Conservation (phyloP, 257 asterid species). For the Penstemon barbatus region DNA sequence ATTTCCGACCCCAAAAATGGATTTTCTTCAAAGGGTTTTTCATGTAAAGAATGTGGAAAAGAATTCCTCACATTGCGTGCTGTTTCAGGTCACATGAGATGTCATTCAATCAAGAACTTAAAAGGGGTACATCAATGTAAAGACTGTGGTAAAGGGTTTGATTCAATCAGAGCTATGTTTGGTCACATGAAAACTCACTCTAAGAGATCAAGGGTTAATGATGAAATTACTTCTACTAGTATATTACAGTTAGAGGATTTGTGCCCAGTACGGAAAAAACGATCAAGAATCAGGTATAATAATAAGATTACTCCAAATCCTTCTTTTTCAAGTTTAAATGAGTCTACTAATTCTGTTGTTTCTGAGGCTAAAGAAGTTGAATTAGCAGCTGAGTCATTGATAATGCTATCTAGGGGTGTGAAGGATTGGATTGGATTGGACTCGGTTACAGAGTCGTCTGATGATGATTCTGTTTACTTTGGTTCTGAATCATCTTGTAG, state of each 20-base stretch:
- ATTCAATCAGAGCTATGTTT: slow-evolving; percentile 65
- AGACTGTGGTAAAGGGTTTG: slow-evolving; percentile 68
- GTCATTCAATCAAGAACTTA: slow-evolving; percentile 51
- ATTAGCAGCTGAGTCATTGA: slow-evolving; percentile 63
- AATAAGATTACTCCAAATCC: slow-evolving; percentile 24
- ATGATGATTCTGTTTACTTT: slow-evolving; percentile 32
- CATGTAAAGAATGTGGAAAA: slow-evolving; percentile 67
- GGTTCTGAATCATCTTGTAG: slow-evolving; percentile 36
- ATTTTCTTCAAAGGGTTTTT: slow-evolving; percentile 6
- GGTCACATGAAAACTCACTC: slow-evolving; percentile 90
- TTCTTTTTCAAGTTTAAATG: slow-evolving; percentile 37
- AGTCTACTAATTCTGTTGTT: slow-evolving; percentile 21
- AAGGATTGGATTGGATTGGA: slow-evolving; percentile 24
- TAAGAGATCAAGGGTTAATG: slow-evolving; percentile 40
- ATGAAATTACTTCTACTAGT: slow-evolving; percentile 33
- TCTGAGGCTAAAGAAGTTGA: slow-evolving; percentile 45
- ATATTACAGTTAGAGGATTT: slow-evolving; percentile 44
- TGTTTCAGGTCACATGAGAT: slow-evolving; percentile 72
- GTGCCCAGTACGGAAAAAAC: slow-evolving; percentile 56
- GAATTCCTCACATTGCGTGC: slow-evolving; percentile 58
- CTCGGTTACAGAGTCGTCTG: slow-evolving; percentile 25
- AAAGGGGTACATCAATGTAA: slow-evolving; percentile 42
- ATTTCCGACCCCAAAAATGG: slow-evolving; percentile 41
- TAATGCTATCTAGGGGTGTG: slow-evolving; percentile 65
- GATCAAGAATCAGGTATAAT: slow-evolving; percentile 60